Evolutionary conservation across 768 basidiomycete genomes (phyloP).

Genomic region (Pisolithus orientalis): DNA sequence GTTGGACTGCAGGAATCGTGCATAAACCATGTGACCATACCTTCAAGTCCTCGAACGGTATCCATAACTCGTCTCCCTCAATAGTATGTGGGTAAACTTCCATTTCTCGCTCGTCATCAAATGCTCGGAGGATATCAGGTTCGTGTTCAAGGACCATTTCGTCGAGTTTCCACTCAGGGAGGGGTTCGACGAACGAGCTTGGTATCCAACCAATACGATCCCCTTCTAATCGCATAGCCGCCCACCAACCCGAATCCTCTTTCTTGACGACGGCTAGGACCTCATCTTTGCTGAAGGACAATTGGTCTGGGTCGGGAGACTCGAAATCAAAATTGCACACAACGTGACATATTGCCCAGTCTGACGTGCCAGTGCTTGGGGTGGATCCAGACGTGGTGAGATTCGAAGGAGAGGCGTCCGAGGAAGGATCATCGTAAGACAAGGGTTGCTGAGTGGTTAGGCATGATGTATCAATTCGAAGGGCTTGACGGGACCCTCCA

Average conservation of each 20-base stretch:
- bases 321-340: constrained; percentile 65
- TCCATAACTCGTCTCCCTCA: constrained; percentile 13
- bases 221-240: constrained; percentile 53
- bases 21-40: constrained; percentile 5
- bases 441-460: too few relatives aligned
- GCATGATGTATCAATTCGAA: too few relatives aligned
- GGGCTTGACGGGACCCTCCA: neutral
- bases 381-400: constrained; percentile 16
- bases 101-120: neutral
- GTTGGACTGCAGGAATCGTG: constrained; percentile 3
- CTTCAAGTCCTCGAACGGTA: constrained; percentile 14
- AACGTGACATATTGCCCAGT: constrained; percentile 31
- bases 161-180: constrained; percentile 20
- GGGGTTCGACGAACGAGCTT: constrained; percentile 54
- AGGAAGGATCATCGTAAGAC: too few relatives aligned
- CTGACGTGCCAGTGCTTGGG: constrained; percentile 26
- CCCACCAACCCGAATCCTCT: constrained; percentile 79
- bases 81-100: constrained; percentile 6
- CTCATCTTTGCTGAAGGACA: constrained; percentile 61
- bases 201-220: constrained; percentile 71
- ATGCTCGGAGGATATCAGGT: constrained; percentile 38
- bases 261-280: constrained; percentile 61
- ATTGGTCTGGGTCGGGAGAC: constrained; percentile 53
- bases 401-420: neutral
- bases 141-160: constrained; percentile 35